Conservation (phyloP, 139 green algal species). For the Edaphochlamys debaryana region DNA sequence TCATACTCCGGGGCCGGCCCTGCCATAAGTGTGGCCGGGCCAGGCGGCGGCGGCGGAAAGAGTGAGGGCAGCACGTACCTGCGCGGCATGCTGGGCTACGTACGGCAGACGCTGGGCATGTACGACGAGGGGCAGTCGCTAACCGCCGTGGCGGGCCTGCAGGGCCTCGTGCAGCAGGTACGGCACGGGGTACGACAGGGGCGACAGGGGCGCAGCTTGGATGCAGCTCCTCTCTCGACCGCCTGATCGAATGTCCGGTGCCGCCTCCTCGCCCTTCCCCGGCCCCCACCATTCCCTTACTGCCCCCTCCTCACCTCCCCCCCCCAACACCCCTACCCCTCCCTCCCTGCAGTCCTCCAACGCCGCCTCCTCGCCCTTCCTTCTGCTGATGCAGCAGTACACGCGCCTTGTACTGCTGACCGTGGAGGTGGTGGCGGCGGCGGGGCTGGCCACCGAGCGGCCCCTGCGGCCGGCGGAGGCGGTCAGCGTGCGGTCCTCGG, state of each 20-base stretch:
- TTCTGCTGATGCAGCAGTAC: constrained; percentile 79
- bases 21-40: too few species aligned
- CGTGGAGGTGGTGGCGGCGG: constrained; percentile 61
- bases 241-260: too few species aligned
- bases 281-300: too few species aligned
- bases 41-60: not conserved
- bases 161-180: constrained; percentile 45
- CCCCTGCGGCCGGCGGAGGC: constrained; percentile 32
- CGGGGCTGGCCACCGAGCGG: constrained; percentile 42
- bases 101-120: constrained; percentile 55
- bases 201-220: too few species aligned
- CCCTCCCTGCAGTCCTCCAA: constrained; percentile 4
- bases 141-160: constrained; percentile 42
- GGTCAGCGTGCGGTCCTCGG: too few species aligned
- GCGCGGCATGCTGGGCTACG: constrained; percentile 62
- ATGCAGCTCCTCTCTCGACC: too few species aligned
- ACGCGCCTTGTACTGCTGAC: constrained; percentile 72
- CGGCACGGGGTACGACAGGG: too few species aligned
- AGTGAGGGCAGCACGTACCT: constrained; percentile 15
- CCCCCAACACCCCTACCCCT: constrained; percentile 3
- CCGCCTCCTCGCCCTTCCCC: too few species aligned
- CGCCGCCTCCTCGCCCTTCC: constrained; percentile 21
- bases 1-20: too few species aligned
- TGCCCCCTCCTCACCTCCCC: too few species aligned
- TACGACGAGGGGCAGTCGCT: constrained; percentile 57